Evolutionary conservation across 2,329 filamentous ascomycete genomes (phyloP).

Genomic region (Aspergillus clavatus): DNA sequence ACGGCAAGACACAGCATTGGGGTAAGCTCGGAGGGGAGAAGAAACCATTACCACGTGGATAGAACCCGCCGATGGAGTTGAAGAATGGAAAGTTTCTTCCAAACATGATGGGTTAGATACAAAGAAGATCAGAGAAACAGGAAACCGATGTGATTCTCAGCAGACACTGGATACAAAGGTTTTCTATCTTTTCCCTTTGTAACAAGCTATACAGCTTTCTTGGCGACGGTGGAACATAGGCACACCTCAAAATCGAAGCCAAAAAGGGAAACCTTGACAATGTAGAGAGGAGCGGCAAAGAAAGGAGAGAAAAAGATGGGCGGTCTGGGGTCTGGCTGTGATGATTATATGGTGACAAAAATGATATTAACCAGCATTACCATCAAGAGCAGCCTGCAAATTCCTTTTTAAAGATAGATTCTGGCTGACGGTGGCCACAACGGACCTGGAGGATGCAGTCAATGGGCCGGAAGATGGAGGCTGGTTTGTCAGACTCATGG

Average conservation of each 20-base stretch:
- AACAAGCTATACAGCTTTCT: conserved; percentile 1
- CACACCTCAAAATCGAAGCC: neutral
- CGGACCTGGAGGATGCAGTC: conserved; percentile 34
- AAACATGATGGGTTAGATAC: conserved; percentile 32
- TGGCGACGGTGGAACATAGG: conserved; percentile 9
- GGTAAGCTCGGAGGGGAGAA: conserved; percentile 1
- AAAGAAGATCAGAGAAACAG: too few relatives aligned
- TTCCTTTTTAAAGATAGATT: conserved; percentile 40
- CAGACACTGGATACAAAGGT: conserved; percentile 4
- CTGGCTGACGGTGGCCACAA: conserved; percentile 26
- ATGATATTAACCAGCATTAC: conserved; percentile 33
- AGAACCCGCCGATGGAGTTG: conserved; percentile 34
- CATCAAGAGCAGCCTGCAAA: conserved; percentile 43
- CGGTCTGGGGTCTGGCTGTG: conserved; percentile 4
- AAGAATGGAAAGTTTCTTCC: conserved; percentile 37
- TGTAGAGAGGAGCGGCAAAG: neutral
- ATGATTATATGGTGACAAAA: conserved; percentile 3
- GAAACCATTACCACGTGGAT: conserved; percentile 39
- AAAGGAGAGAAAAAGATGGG: conserved; percentile 7
- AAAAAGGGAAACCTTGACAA: neutral
- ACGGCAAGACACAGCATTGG: neutral
- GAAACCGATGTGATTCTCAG: conserved; percentile 5
- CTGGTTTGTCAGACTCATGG: conserved; percentile 42
- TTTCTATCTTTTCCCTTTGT: conserved; percentile 5
- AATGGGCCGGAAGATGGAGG: conserved; percentile 38